Conservation (phyloP, 306 rosid species). For the Abrus precatorius region DNA sequence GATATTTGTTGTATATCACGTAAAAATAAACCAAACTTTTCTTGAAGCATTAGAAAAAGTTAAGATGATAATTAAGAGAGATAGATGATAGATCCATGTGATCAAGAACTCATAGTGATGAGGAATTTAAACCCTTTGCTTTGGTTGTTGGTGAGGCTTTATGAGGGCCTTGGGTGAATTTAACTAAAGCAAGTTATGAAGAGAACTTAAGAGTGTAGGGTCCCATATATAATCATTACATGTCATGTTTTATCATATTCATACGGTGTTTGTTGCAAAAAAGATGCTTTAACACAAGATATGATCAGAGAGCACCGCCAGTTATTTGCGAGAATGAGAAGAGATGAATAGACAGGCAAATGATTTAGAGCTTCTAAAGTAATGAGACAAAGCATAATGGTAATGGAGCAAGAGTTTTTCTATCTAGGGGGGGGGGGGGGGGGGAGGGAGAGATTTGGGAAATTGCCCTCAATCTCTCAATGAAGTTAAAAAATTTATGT, state of each 20-base stretch:
- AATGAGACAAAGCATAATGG: slow-evolving; percentile 45
- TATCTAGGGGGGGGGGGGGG: background rate
- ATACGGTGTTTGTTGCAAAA: slow-evolving; percentile 52
- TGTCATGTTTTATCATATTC: slow-evolving; percentile 61
- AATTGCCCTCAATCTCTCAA: slow-evolving; percentile 49
- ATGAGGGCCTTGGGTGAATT: slow-evolving; percentile 50
- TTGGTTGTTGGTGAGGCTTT: slow-evolving; percentile 55
- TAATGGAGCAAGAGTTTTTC: slow-evolving; percentile 33
- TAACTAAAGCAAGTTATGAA: slow-evolving; percentile 49
- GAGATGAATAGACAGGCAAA: slow-evolving; percentile 58
- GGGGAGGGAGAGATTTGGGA: slow-evolving; percentile 46
- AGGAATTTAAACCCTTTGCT: slow-evolving; percentile 56
- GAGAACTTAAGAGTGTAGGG: slow-evolving; percentile 55
- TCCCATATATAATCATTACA: slow-evolving; percentile 66
- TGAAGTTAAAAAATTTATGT: slow-evolving; percentile 28
- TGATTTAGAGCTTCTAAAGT: slow-evolving; percentile 78
- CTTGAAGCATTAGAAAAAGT: slow-evolving; percentile 49
- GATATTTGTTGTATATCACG: slow-evolving; percentile 41
- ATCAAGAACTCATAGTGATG: slow-evolving; percentile 51
- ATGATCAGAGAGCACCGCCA: slow-evolving; percentile 47
- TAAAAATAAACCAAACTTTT: slow-evolving; percentile 44
- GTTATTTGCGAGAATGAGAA: slow-evolving; percentile 48
- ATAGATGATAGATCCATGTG: slow-evolving; percentile 56
- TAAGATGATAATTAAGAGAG: slow-evolving; percentile 43
- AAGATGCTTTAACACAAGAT: slow-evolving; percentile 65